These are phyloP conservation scores for Aspergillus tanneri DNA, from an alignment of 2,329 filamentous ascomycete genomes.

Conservation along the genomic window DNA sequence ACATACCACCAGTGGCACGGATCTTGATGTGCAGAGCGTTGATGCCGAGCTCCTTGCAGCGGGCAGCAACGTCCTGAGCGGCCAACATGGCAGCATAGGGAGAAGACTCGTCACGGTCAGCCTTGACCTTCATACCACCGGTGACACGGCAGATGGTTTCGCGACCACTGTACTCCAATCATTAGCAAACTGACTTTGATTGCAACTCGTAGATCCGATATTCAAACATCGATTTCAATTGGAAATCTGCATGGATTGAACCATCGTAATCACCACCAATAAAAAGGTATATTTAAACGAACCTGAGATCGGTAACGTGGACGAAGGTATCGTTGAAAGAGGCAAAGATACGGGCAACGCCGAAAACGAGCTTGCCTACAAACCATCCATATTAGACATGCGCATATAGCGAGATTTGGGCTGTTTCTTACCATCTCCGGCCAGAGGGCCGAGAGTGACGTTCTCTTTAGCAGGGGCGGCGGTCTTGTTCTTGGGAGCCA, in stretches of 20 bases:
- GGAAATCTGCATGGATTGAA: neutral
- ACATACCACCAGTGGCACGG: conserved; percentile 92
- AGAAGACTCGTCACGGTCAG: conserved; percentile 99
- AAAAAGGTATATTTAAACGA: conserved; percentile 39
- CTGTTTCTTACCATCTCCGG: conserved; percentile 76
- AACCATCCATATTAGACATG: conserved; percentile 13
- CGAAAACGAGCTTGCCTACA: conserved; percentile 92
- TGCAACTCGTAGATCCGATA: neutral
- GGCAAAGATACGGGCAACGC: conserved; percentile 96
- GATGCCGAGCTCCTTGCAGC: conserved; percentile 82
- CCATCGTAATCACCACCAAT: neutral
- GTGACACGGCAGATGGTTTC: conserved; percentile 99
- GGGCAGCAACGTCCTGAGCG: conserved; percentile 93
- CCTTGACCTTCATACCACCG: conserved; percentile 99
- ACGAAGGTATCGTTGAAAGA: conserved; percentile 94
- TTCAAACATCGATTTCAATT: conserved; percentile 12
- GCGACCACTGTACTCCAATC: conserved; percentile 69
- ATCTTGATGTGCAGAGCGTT: conserved; percentile 99
- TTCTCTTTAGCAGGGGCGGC: conserved; percentile 85
- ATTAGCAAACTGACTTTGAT: conserved; percentile 11
- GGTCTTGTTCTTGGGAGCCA: conserved; percentile 88
- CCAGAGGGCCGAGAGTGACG: conserved; percentile 95
- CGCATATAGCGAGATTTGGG: neutral
- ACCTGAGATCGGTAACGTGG: conserved; percentile 99
- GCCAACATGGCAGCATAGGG: conserved; percentile 99